A percentile compares a stretch with the other conserved stretches of the same genome.
Conservation (phyloP, 768 basidiomycete genomes). For the Nidula microcarpa region DNA sequence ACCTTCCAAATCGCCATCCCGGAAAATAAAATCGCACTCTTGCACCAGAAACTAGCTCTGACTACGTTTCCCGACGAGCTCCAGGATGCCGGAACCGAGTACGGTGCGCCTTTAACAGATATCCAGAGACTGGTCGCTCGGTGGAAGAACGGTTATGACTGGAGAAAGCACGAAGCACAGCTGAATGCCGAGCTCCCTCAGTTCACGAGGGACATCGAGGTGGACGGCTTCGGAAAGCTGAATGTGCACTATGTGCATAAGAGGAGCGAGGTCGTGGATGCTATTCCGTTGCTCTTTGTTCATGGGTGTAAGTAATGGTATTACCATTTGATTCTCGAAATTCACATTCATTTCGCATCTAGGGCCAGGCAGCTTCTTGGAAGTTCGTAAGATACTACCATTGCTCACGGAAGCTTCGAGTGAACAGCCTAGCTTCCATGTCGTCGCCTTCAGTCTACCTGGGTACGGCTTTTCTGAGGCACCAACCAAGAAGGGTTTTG, state of each 20-base stretch:
- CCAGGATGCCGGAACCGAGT: conserved; percentile 18
- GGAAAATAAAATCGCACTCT: conserved; percentile 7
- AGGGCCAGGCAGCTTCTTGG: conserved; percentile 55
- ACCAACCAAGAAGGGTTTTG: conserved; percentile 44
- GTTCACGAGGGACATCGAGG: conserved; percentile 45
- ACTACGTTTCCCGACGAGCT: conserved; percentile 17
- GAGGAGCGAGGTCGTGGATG: conserved; percentile 30
- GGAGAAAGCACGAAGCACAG: conserved; percentile 35
- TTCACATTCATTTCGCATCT: neutral
- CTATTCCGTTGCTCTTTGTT: conserved; percentile 52
- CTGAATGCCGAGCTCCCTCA: conserved; percentile 46
- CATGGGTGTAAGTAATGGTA: conserved; percentile 37
- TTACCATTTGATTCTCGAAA: neutral
- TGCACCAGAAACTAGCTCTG: conserved; percentile 14
- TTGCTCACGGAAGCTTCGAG: conserved; percentile 36
- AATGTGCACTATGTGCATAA: conserved; percentile 51
- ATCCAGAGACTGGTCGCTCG: conserved; percentile 31
- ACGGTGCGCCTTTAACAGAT: conserved; percentile 39
- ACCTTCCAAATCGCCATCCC: conserved; percentile 13
- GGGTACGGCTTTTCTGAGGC: conserved; percentile 57
- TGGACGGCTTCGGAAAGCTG: conserved; percentile 34
- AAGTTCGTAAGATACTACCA: conserved; percentile 49
- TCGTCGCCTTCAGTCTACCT: conserved; percentile 52
- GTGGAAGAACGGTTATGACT: conserved; percentile 43
- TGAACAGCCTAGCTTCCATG: conserved; percentile 51